These are phyloP conservation scores for Garcia nutans DNA, from an alignment of 345 rosid species.

Conservation along the genomic window DNA sequence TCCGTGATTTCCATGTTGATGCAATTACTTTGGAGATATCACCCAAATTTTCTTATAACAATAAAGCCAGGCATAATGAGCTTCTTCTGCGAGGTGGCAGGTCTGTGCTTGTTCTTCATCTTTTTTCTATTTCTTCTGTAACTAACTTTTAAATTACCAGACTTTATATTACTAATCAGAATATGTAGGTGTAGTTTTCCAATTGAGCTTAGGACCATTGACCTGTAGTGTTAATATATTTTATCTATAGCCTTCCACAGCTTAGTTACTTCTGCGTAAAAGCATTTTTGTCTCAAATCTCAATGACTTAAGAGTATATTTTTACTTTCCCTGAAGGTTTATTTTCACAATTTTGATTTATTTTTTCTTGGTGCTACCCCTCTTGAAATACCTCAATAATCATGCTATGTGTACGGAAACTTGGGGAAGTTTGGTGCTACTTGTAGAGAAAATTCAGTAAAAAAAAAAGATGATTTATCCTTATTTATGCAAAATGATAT, in stretches of 20 bases:
- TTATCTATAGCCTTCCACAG: background rate
- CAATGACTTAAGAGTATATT: background rate
- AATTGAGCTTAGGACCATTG: background rate
- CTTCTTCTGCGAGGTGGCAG: conserved; percentile 70
- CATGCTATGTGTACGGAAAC: background rate
- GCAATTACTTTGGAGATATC: conserved; percentile 87
- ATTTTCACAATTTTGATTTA: background rate
- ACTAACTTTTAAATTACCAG: background rate
- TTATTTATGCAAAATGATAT: background rate
- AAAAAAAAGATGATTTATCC: background rate
- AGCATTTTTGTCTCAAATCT: background rate
- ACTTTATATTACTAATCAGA: background rate
- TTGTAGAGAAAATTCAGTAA: background rate
- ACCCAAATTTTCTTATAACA: conserved; percentile 47
- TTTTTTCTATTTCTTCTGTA: conserved; percentile 9
- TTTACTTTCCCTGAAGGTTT: background rate
- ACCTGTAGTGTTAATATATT: background rate
- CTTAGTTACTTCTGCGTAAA: background rate
- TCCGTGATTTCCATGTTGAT: conserved; percentile 93
- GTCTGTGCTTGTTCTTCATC: conserved; percentile 39
- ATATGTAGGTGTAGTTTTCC: background rate
- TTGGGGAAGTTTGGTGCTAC: background rate
- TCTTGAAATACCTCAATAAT: background rate
- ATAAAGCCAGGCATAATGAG: conserved; percentile 53
- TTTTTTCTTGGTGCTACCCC: background rate